phyloP scores from a whole-genome alignment of 2,329 filamentous ascomycete genomes.

The Tolypocladium album region DNA sequence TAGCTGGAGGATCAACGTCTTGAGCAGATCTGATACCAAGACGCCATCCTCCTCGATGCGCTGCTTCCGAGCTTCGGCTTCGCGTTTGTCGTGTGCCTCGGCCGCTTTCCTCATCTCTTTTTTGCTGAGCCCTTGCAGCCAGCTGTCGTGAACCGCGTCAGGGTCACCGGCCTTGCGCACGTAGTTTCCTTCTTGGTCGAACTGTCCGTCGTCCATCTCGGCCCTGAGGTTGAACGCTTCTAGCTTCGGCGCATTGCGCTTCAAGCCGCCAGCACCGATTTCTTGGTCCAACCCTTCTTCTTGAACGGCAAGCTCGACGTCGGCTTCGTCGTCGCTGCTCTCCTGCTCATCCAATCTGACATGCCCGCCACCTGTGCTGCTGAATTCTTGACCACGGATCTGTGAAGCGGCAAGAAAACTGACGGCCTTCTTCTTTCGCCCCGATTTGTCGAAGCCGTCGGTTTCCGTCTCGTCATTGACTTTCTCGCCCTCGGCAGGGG shows the following conservation, averaged over 20 bases:
- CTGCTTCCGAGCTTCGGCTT: conserved; percentile 62
- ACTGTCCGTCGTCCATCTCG: conserved; percentile 86
- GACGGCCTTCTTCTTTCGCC: conserved; percentile 54
- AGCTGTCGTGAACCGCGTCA: conserved; percentile 81
- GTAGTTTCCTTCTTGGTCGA: conserved; percentile 86
- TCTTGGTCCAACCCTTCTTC: conserved; percentile 79
- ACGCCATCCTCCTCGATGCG: conserved; percentile 65
- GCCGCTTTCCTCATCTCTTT: conserved; percentile 86
- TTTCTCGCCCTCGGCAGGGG: conserved; percentile 50
- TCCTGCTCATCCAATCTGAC: conserved; percentile 50
- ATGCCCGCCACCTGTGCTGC: conserved; percentile 63
- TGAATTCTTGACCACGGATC: conserved; percentile 70
- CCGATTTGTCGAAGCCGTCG: conserved; percentile 21
- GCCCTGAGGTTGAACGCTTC: conserved; percentile 91
- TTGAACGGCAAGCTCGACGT: conserved; percentile 58
- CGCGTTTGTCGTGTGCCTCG: conserved; percentile 76
- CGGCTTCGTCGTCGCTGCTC: conserved; percentile 53
- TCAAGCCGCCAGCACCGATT: conserved; percentile 79
- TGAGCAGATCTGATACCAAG: conserved; percentile 63
- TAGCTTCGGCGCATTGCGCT: conserved; percentile 84
- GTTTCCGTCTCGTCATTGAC: conserved; percentile 25
- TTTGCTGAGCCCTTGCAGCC: conserved; percentile 86
- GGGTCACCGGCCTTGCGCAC: conserved; percentile 82
- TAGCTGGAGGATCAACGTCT: conserved; percentile 59
- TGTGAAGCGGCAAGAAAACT: conserved; percentile 45